Base-by-base conservation (phyloP, 345 rosid species). In the Eucalyptus erythrocorys region DNA sequence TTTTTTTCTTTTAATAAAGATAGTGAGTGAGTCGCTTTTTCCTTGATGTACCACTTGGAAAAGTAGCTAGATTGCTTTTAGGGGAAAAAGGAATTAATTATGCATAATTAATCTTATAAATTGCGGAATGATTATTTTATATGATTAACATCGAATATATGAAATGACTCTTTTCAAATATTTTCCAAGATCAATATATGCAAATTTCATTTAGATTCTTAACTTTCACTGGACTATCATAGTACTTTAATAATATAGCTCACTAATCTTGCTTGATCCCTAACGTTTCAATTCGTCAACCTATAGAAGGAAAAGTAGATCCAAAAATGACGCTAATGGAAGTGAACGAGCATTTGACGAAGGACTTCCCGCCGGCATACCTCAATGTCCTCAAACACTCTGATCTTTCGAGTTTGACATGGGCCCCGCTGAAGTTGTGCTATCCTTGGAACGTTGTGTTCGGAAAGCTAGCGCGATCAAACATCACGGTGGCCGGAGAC, bases 351-450 rank as follows among this genome's bases (percentile, higher is more conserved):
- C 89, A 90, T 17, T 47, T 87, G 32, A 90, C 88, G 9, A 53
- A 88, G 27, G 86, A 87, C 82, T 88, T 93, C n/a, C 95, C 93
- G 6, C 55, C 80, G 32, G 5, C 17, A 32, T 87, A 5, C 87
- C 27, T 88, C 2, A 91, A 93, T 8, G 40, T 92, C 16, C 88
- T 92, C 50, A 40, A 43, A 3, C 90, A 87, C 22, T 53, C 86
- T 5, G 91, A 93, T 88, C 87, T 87, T 26, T 92, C 94, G 27
- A 53, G 57, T 53, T 53, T 21, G 57, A 53, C 0, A 53, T 53
- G 0, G 57, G 26, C 57, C 26, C 57, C 26, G 26, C 24, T 53
- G 57, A 53, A 19, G 57, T 53, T 21, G 26, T 0, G 10, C 57
- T 21, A 21, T 53, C 57, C 57, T 53, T 21, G 57, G 26, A 2